Evolutionary conservation across 257 asterid genomes (phyloP).

Genomic region (Ophiorrhiza pumila): DNA sequence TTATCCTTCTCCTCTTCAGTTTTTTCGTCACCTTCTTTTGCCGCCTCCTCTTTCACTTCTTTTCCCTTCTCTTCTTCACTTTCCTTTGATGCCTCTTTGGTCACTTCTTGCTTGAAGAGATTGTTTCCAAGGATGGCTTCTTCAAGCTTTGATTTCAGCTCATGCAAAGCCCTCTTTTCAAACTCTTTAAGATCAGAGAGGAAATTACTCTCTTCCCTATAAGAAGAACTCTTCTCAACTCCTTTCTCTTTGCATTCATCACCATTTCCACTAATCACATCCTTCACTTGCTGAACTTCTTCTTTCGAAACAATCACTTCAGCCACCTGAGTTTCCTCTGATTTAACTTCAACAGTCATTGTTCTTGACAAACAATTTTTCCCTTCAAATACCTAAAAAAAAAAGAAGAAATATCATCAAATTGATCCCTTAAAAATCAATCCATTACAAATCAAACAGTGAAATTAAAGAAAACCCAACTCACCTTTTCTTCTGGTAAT

Average conservation of each 20-base stretch:
- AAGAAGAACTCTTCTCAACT: conserved; percentile 64
- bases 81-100: conserved; percentile 12
- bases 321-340: conserved; percentile 40
- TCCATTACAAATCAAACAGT: neutral
- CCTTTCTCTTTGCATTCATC: conserved; percentile 31
- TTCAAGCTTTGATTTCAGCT: conserved; percentile 58
- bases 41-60: conserved; percentile 17
- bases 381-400: conserved; percentile 10
- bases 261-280: conserved; percentile 21
- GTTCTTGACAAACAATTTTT: conserved; percentile 8
- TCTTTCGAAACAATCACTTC: conserved; percentile 31
- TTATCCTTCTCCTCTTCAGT: conserved; percentile 14
- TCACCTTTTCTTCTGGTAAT: neutral
- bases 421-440: neutral
- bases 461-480: neutral
- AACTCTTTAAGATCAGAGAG: conserved; percentile 60
- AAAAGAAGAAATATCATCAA: neutral
- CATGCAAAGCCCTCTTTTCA: conserved; percentile 62
- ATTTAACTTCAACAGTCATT: conserved; percentile 62
- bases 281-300: conserved; percentile 28
- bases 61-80: conserved; percentile 23
- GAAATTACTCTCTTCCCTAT: conserved; percentile 76
- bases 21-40: conserved; percentile 16
- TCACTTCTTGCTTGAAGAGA: conserved; percentile 38
- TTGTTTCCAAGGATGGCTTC: conserved; percentile 58